Conservation (phyloP, 441 rosid species). For the Pelargonium cotyledonis region DNA sequence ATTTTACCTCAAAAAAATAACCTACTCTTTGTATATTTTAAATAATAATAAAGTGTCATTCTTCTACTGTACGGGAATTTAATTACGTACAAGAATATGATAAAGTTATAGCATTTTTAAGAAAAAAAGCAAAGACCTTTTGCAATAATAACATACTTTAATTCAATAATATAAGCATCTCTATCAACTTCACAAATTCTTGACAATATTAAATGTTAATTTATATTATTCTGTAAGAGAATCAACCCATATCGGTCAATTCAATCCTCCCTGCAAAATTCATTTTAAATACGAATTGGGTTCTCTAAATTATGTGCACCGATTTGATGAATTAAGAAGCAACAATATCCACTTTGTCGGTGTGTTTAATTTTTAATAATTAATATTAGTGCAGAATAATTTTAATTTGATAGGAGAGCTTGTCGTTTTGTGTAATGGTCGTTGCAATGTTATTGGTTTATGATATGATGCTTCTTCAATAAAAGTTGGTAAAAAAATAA, state of each 20-base stretch:
- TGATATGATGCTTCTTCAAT: not conserved
- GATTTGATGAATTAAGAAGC: too few species aligned
- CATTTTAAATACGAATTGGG: too few species aligned
- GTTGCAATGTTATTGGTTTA: not conserved
- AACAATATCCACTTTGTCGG: too few species aligned
- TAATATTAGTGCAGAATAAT: not conserved
- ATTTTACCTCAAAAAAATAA: too few species aligned
- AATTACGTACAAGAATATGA: not conserved
- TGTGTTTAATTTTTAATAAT: too few species aligned
- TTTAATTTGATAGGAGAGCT: not conserved
- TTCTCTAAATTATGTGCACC: too few species aligned
- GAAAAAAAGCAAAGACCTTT: not conserved
- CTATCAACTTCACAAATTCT: not conserved
- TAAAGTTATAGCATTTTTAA: not conserved
- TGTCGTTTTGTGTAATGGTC: not conserved
- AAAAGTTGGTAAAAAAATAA: not conserved
- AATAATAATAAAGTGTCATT: too few species aligned
- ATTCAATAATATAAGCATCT: not conserved
- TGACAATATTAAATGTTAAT: not conserved
- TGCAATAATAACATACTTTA: not conserved
- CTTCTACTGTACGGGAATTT: too few species aligned
- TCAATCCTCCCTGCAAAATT: not conserved
- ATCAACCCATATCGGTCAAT: conserved; percentile 2
- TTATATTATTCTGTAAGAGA: not conserved
- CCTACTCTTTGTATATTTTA: too few species aligned